phyloP scores from a whole-genome alignment of 2,329 filamentous ascomycete species.

The Beauveria scarabaeidicola region DNA sequence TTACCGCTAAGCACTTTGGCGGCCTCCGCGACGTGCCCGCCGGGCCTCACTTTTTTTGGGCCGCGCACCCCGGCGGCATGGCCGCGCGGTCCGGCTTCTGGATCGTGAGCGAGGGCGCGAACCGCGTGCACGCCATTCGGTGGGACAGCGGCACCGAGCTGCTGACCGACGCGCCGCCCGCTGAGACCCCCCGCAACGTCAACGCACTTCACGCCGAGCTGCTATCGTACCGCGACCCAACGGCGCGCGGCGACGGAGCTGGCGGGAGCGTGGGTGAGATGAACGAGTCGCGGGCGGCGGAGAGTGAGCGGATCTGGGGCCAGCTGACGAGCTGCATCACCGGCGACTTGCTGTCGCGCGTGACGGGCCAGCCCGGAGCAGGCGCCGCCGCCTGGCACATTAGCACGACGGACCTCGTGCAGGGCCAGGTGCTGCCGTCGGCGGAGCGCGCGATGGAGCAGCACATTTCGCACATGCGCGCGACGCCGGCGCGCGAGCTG shows the following conservation, averaged over 20 bases:
- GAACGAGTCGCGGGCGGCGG: constrained; percentile 15
- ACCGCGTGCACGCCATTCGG: constrained; percentile 37
- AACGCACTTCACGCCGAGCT: constrained; percentile 31
- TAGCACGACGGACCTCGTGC: constrained; percentile 45
- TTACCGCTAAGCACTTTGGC: constrained; percentile 38
- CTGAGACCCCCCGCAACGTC: constrained; percentile 37
- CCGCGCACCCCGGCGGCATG: constrained; percentile 37
- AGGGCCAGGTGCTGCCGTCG: constrained; percentile 31
- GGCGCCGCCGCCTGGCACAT: constrained; percentile 39
- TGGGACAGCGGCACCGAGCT: constrained; percentile 51
- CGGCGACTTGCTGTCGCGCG: constrained; percentile 33
- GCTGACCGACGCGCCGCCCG: constrained; percentile 37
- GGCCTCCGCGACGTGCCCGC: constrained; percentile 47
- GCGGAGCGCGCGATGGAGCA: constrained; percentile 32
- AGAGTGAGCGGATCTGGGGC: constrained; percentile 38
- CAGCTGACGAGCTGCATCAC: constrained; percentile 42
- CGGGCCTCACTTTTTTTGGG: constrained; percentile 54
- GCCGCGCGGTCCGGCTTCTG: constrained; percentile 50
- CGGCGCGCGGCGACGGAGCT: constrained; percentile 16
- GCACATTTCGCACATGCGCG: constrained; percentile 25
- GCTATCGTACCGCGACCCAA: constrained; percentile 35
- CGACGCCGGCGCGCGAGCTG: constrained; percentile 32
- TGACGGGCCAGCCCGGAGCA: constrained; percentile 30
- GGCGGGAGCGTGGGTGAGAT: constrained; percentile 15
- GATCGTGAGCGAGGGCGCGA: constrained; percentile 33